Base-by-base conservation (phyloP, 2,329 filamentous ascomycete species). In the Colletotrichum brevisporum region DNA sequence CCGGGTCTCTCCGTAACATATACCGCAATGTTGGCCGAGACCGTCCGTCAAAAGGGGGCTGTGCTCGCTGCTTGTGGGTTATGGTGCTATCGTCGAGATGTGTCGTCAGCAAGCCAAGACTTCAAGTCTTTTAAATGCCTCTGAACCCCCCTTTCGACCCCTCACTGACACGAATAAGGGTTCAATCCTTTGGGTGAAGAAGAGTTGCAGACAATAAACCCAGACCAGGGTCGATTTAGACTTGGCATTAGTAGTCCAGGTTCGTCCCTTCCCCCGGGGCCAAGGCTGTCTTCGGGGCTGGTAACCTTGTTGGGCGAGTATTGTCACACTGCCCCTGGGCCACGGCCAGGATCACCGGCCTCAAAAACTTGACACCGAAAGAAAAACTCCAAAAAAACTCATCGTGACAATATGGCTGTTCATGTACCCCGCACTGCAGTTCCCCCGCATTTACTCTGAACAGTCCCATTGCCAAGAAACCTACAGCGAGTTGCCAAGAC, bases 391-490 rank as follows among this genome's bases (percentile, higher is more conserved):
- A 31, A 21, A 48, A 31, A 27, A 39, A n/a, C 13, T 24, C 27
- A 6, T 54, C 36, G 50, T n/a, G 27, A 52, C 51, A 45, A 63
- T 43, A 18, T n/a, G 8, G 24, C 39, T 50, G 47, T 16, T 18
- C 27, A 63, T 36, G 58, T 57, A 67, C 52, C 64, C 64, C 58
- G 58, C 64, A 63, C 52, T 36, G 31, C 31, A 13, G 13, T 21
- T 66, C 43, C 64, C 64, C 64, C 64, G 51, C 45, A 57, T 51
- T 41, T 31, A 16, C 41, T 48, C 27, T 47, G n/a, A 12, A 13
- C 39, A 24, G 26, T 67, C 56, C 51, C 55, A 51, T 21, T 24
- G 62, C 55, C 56, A 53, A 45, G 41, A 24, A 58, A 43, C 13
- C 41, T 43, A 5, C 13, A 59, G 62, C 31, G 18, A 26, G n/a